phyloP scores from a whole-genome alignment of 331 rosid genomes.

The Erythrophleum ivorense region DNA sequence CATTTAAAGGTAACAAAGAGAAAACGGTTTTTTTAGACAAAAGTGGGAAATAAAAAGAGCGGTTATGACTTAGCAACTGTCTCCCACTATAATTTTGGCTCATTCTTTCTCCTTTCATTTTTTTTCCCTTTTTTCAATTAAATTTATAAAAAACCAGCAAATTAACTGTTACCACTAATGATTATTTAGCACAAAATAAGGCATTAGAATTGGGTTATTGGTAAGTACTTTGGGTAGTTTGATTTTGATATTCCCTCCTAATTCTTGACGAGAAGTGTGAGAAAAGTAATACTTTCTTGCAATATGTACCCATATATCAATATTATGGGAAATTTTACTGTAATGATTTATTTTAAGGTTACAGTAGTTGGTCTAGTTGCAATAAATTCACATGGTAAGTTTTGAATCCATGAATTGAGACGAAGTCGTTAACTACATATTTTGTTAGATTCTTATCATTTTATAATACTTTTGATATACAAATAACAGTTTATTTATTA shows the following conservation, averaged over 20 bases:
- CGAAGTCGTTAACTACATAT: background rate
- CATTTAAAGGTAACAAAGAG: background rate
- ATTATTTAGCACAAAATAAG: background rate
- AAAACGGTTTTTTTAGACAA: background rate
- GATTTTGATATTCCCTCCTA: constrained; percentile 23
- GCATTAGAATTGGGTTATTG: constrained; percentile 10
- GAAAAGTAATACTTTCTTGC: constrained; percentile 2
- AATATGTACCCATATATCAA: background rate
- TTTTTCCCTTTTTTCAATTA: background rate
- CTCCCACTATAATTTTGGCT: constrained; percentile 38
- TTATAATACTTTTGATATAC: no score
- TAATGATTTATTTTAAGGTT: background rate
- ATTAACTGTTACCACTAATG: constrained; percentile 23
- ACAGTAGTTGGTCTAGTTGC: background rate
- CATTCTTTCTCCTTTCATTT: background rate
- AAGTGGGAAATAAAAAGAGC: background rate
- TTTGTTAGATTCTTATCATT: no score
- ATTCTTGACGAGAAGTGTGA: constrained; percentile 19
- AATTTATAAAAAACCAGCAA: constrained; percentile 15
- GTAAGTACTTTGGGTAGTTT: background rate
- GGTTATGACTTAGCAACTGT: constrained; percentile 33
- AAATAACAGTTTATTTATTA: background rate
- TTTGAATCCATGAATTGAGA: background rate
- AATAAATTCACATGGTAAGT: background rate
- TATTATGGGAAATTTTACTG: background rate